Conservation (phyloP, 1,284 basidiomycete species). For the Lignosus rhinocerotis region DNA sequence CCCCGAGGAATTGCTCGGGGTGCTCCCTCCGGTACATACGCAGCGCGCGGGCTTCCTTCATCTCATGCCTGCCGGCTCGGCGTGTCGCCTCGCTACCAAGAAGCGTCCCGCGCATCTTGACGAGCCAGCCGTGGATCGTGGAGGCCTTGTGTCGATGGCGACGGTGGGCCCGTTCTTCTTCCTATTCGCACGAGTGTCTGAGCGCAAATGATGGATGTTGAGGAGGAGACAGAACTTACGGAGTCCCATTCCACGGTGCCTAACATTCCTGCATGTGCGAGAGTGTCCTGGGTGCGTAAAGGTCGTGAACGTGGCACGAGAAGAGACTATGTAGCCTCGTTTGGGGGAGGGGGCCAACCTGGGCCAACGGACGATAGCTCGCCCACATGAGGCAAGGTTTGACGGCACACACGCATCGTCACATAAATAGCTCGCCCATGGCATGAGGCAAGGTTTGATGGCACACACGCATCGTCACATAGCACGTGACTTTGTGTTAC, state of each 20-base stretch:
- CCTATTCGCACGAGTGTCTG: constrained; percentile 23
- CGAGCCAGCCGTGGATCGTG: constrained; percentile 73
- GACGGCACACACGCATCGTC: constrained; percentile 18
- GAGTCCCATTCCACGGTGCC: constrained; percentile 46
- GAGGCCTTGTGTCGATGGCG: constrained; percentile 54
- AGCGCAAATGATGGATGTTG: constrained; percentile 21
- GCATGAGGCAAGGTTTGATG: constrained; percentile 7
- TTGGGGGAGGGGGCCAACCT: too few relatives aligned
- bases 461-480: constrained; percentile 17
- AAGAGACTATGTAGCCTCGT: background rate
- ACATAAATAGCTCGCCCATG: too few relatives aligned
- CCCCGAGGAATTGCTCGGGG: constrained; percentile 20
- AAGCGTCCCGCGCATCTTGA: constrained; percentile 76
- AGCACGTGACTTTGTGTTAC: constrained; percentile 22
- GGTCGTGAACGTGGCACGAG: too few relatives aligned
- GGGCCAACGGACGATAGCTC: background rate
- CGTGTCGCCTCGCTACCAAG: constrained; percentile 64
- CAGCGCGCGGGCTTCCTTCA: constrained; percentile 34
- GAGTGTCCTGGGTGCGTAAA: background rate
- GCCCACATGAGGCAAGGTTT: background rate
- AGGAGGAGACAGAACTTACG: constrained; percentile 22
- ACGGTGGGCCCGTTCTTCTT: constrained; percentile 41
- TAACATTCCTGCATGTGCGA: constrained; percentile 3
- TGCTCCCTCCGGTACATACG: constrained; percentile 27
- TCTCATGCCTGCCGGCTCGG: constrained; percentile 43